Conservation (phyloP, 2,329 filamentous ascomycete genomes). For the Nothophoma quercina region DNA sequence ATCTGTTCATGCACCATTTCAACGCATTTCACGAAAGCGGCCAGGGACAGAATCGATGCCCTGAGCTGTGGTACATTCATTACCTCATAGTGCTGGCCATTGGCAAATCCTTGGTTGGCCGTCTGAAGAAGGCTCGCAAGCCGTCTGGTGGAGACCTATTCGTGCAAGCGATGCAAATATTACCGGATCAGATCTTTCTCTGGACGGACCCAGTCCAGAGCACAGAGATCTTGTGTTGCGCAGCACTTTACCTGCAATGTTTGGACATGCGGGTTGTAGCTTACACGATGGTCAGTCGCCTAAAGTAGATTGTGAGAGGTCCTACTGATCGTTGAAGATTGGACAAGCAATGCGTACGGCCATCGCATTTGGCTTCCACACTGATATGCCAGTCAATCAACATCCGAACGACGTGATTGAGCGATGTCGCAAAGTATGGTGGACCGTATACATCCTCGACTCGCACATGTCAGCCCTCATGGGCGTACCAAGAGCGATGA, state of each 20-base stretch:
- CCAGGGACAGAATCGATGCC: neutral
- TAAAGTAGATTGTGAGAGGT: too few species aligned
- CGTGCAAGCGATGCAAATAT: constrained; percentile 1
- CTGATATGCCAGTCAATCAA: neutral
- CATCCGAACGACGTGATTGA: neutral
- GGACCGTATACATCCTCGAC: constrained; percentile 1
- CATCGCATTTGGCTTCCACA: constrained; percentile 1
- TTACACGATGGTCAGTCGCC: neutral
- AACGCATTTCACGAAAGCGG: neutral
- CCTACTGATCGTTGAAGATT: neutral
- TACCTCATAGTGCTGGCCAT: neutral
- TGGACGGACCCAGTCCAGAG: neutral
- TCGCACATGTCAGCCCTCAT: constrained; percentile 2
- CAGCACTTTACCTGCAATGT: neutral
- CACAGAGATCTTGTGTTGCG: neutral
- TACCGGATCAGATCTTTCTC: constrained; percentile 1
- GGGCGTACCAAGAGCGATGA: neutral
- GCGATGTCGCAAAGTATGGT: constrained; percentile 1
- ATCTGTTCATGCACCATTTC: neutral
- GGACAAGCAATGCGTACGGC: constrained; percentile 4
- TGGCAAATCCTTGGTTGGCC: neutral
- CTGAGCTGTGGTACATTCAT: constrained; percentile 1
- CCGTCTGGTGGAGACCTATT: neutral
- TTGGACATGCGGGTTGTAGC: neutral
- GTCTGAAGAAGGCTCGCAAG: neutral